Evolutionary conservation across 176 grass and related monocot species (phyloP).

Genomic region (Avena sativa): DNA sequence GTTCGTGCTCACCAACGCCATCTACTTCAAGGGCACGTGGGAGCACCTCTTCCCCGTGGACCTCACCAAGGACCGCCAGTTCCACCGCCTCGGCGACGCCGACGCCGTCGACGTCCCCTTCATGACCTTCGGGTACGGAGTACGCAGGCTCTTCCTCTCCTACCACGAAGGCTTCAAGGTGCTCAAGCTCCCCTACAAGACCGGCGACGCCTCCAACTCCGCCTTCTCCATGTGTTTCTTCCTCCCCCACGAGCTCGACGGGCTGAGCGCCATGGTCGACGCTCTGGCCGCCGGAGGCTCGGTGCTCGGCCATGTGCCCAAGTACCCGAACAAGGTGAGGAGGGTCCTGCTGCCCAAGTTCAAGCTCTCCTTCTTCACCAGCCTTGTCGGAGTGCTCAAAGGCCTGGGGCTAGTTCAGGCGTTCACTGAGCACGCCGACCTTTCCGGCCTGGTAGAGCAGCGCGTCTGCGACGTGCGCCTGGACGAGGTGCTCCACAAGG

Average conservation of each 20-base stretch:
- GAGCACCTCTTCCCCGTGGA: background rate
- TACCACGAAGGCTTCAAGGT: background rate
- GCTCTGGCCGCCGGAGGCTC: background rate
- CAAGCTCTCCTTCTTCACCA: constrained; percentile 15
- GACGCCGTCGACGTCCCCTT: background rate
- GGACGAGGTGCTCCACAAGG: constrained; percentile 23
- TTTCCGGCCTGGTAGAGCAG: constrained; percentile 1
- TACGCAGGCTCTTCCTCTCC: background rate
- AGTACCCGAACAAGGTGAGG: background rate
- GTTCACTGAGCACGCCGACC: background rate
- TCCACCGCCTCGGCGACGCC: background rate
- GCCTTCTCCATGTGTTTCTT: constrained; percentile 40
- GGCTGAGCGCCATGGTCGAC: constrained; percentile 6
- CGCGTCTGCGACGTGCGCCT: background rate
- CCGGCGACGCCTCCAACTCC: background rate
- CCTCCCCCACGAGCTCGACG: constrained; percentile 31
- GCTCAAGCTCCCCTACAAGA: background rate
- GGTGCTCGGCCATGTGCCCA: background rate
- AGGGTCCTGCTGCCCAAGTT: constrained; percentile 11
- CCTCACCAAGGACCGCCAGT: background rate
- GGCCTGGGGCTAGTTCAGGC: background rate
- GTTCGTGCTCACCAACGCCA: constrained; percentile 28
- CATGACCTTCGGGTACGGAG: background rate
- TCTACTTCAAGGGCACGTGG: constrained; percentile 56
- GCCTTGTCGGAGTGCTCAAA: background rate